Evolutionary conservation across 768 basidiomycete species (phyloP).

Genomic region (Calocera viscosa): DNA sequence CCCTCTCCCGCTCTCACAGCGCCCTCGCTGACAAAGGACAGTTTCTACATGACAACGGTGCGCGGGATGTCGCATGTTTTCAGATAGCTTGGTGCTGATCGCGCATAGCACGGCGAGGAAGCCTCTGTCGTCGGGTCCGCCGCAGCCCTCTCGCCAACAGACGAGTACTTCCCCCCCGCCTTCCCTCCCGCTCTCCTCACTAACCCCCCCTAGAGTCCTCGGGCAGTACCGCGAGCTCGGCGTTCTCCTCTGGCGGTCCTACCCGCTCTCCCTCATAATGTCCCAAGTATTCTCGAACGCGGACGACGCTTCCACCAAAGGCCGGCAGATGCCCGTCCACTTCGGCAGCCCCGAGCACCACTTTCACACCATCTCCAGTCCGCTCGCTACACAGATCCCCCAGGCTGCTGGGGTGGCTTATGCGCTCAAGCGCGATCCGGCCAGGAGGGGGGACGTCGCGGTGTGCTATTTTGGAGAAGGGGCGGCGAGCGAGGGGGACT

Average conservation of each 20-base stretch:
- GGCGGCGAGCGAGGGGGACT: conserved; percentile 88
- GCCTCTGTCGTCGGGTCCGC: conserved; percentile 82
- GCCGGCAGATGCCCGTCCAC: conserved; percentile 91
- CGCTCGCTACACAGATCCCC: conserved; percentile 86
- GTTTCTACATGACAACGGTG: conserved; percentile 7
- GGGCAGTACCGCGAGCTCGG: conserved; percentile 94
- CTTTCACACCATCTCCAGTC: conserved; percentile 89
- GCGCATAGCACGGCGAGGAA: conserved; percentile 69
- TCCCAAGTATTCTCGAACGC: conserved; percentile 82
- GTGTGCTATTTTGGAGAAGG: conserved; percentile 87
- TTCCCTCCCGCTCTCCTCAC: neutral
- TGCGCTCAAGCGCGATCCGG: conserved; percentile 67
- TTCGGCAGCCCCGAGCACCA: conserved; percentile 74
- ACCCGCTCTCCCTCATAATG: conserved; percentile 68
- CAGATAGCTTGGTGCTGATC: conserved; percentile 3
- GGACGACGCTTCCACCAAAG: conserved; percentile 68
- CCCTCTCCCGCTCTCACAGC: conserved; percentile 22
- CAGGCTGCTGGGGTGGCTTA: conserved; percentile 90
- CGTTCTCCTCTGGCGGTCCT: conserved; percentile 79
- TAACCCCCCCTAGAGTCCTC: conserved; percentile 43
- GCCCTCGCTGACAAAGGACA: conserved; percentile 1
- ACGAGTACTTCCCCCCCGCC: conserved; percentile 51
- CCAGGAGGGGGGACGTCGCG: conserved; percentile 58
- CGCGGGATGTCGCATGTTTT: neutral
- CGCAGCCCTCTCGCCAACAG: conserved; percentile 65